phyloP scores from a whole-genome alignment of 23 red algal species.

The Pyropia haitanensis region DNA sequence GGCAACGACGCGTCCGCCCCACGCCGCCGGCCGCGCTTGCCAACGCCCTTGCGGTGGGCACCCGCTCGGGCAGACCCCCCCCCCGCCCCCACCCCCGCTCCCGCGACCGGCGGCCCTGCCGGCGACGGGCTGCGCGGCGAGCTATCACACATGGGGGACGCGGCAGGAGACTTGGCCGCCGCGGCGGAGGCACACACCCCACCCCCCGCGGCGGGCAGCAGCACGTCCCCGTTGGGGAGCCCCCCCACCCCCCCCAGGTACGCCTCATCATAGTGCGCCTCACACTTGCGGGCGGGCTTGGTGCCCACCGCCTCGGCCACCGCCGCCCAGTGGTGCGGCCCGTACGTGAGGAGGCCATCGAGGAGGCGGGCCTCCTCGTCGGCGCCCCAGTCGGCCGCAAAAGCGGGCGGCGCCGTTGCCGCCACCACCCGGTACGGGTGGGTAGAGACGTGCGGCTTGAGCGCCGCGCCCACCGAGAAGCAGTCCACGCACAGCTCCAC shows the following conservation, averaged over 20 bases:
- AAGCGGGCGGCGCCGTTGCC: slow-evolving; percentile 13
- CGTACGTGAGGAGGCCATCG: slow-evolving; percentile 41
- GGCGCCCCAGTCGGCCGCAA: slow-evolving; percentile 55
- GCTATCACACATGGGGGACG: neutral
- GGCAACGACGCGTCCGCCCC: neutral
- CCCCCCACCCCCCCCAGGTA: slow-evolving; percentile 16
- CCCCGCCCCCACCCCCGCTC: too few species aligned
- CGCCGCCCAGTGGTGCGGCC: slow-evolving; percentile 56
- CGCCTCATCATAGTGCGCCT: slow-evolving; percentile 59
- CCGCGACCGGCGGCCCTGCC: neutral
- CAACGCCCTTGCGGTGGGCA: neutral
- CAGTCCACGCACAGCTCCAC: slow-evolving; percentile 67
- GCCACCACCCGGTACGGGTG: slow-evolving; percentile 77
- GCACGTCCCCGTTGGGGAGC: too few species aligned
- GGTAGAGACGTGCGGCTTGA: slow-evolving; percentile 43
- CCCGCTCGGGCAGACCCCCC: neutral
- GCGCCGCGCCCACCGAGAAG: slow-evolving; percentile 74
- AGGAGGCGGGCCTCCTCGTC: slow-evolving; percentile 76
- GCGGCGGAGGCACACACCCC: slow-evolving; percentile 12
- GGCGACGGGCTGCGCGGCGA: slow-evolving; percentile 9
- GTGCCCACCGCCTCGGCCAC: slow-evolving; percentile 65
- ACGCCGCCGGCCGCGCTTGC: neutral
- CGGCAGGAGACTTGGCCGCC: slow-evolving; percentile 17
- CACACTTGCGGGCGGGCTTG: slow-evolving; percentile 44
- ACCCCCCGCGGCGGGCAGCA: neutral